Evolutionary conservation across 2,329 filamentous ascomycete genomes (phyloP), one percentile per base, ranked within the genome.

Genomic region (Parastagonospora avenae): DNA sequence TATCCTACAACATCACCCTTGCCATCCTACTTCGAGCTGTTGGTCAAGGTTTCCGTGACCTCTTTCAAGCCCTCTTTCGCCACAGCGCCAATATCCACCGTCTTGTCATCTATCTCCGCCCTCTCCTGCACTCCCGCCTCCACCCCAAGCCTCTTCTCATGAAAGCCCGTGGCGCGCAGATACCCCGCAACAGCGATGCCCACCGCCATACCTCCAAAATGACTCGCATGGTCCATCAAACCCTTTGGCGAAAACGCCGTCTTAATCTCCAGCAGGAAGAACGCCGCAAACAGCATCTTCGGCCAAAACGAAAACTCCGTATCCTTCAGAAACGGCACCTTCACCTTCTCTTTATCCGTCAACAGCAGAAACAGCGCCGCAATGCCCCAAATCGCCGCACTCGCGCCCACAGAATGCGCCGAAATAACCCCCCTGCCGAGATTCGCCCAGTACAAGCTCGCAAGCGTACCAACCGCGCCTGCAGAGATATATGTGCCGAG

Each of bases 321-420:
- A 19, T 67, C 67, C 31, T 68, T 69, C 1, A 68, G 4, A 9
- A 70, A 64, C 0, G 72, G 71, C 19, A 74, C 58, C 44, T 66
- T 62, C 8, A 74, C 42, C 7, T 19, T 57, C 9, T 74, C 69
- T 7, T 63, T 48, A 1, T 73, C 65, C 0, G 66, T 70, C n/a
- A 73, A 53, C 1, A 72, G 50, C 14, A 62, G 65, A 43, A 66
- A 73, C 16, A 74, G 51, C 0, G 64, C 57, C 0, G 64, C 42
- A 28, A 74, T 62, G 10, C 68, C 71, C 65, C 68, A 71, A 12
- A 75, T 63, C 1, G 69, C 69, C 0, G 71, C 72, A 0, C 53
- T 62, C 0, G 71, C 71, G 19, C 72, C 72, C 11, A 73, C 62
- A 1, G 62, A 64, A 33, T 72, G 67, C 12, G 67, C 53, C 0